Evolutionary conservation across 208 protist species (phyloP).

Genomic region (Porcisia hertigi): DNA sequence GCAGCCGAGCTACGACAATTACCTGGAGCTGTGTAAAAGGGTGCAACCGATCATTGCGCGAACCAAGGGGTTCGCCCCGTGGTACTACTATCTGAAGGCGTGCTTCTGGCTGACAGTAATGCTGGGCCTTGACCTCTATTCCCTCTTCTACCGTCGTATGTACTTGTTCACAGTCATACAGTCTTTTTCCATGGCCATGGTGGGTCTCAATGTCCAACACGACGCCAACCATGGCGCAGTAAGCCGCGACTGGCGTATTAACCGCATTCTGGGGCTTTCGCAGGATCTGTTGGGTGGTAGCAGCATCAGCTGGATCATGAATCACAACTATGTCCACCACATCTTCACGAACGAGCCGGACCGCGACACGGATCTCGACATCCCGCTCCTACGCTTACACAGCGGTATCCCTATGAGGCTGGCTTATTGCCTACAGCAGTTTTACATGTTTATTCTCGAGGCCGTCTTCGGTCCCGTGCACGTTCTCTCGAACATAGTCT

Average conservation of each 20-base stretch:
- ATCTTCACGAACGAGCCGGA: constrained; percentile 76
- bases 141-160: constrained; percentile 53
- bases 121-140: constrained; percentile 66
- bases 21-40: constrained; percentile 62
- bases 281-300: constrained; percentile 78
- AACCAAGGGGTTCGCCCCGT: constrained; percentile 76
- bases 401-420: constrained; percentile 52
- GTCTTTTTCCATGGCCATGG: constrained; percentile 77
- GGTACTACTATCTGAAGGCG: constrained; percentile 79
- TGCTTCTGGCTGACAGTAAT: constrained; percentile 50
- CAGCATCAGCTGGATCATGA: constrained; percentile 78
- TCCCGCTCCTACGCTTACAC: constrained; percentile 72
- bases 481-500: constrained; percentile 63
- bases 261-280: constrained; percentile 59
- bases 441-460: constrained; percentile 74
- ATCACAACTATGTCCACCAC: constrained; percentile 80
- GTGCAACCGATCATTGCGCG: constrained; percentile 54
- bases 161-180: constrained; percentile 65
- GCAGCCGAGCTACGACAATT: constrained; percentile 60
- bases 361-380: constrained; percentile 71
- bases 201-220: constrained; percentile 86
- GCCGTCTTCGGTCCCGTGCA: constrained; percentile 73
- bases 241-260: constrained; percentile 57
- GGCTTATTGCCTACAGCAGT: constrained; percentile 75
- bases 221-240: constrained; percentile 83